Base-by-base conservation (phyloP, 225 moss, liverwort and hornwort genomes). In the Physcomitrellopsis africana region DNA sequence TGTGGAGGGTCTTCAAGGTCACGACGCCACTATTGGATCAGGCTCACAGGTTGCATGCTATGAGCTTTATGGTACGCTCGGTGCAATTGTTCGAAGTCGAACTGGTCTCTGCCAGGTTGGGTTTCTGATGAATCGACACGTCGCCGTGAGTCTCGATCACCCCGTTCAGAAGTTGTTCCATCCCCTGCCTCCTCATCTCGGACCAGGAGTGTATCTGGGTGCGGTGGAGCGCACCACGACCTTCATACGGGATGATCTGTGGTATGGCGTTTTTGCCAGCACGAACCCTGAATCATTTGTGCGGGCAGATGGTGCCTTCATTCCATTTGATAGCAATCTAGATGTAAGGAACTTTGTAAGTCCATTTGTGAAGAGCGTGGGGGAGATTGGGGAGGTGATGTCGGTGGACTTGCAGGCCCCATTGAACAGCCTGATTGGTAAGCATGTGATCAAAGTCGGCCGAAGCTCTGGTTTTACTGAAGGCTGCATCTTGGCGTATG, bases 41-140 rank as follows among this genome's bases (percentile, higher is more conserved):
- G 93, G 93, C 41, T 93, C 91, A 17, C 93, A 93, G 79, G 89
- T 91, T 63, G 88, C 88, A 2, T 86, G 86, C 68, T 82, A 83
- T 16, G 88, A 89, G 63, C 83, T 86, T 9, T 89, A 83, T 20
- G 88, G 88, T 61, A 89, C 88, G 9, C 79, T 89, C 3, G 81
- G 88, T 6, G 83, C 86, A 42, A 83, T 89, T 7, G 88, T 89
- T 8, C 72, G 83, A 46, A 86, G 86, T 67, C 78, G 67, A 24
- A 83, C 73, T 0, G 86, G 88, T 0, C 80, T 70, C n/a, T 75
- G 73, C 29, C 88, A 89, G 61, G 82, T 89, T 41, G 88, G 88
- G 0, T 83, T 89, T 41, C 42, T 89, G 14, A 89, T 81, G 3
- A 89, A 89, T 20, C 86, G 88, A 3, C 86, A 89, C 43, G 88